Evolutionary conservation across 2,329 filamentous ascomycete genomes (phyloP).

Genomic region (Xylariaceae sp.): DNA sequence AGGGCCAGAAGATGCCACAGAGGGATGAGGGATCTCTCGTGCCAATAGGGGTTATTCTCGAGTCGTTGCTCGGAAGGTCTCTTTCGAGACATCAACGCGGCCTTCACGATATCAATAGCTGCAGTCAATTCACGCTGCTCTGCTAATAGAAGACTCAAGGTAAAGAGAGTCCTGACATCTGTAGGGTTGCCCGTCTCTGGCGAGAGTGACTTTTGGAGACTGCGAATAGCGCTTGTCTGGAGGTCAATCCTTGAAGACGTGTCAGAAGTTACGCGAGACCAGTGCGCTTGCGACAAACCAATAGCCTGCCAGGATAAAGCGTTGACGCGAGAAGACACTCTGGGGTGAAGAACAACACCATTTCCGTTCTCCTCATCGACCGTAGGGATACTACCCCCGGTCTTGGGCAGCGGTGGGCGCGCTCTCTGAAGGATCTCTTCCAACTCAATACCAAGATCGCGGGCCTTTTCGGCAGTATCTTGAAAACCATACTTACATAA

Average conservation of each 20-base stretch:
- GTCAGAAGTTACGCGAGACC: conserved; percentile 77
- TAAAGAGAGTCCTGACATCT: conserved; percentile 73
- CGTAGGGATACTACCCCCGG: conserved; percentile 27
- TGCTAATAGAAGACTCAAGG: conserved; percentile 76
- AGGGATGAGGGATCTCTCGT: conserved; percentile 64
- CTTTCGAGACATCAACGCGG: conserved; percentile 61
- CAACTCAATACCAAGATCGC: conserved; percentile 63
- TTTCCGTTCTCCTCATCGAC: conserved; percentile 33
- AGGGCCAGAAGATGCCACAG: conserved; percentile 89
- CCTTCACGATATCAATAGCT: conserved; percentile 78
- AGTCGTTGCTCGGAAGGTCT: conserved; percentile 41
- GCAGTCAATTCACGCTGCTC: conserved; percentile 75
- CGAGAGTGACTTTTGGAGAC: conserved; percentile 66
- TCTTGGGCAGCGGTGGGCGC: conserved; percentile 31
- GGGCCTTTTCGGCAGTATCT: conserved; percentile 72
- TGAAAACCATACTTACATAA: conserved; percentile 76
- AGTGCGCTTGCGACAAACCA: conserved; percentile 79
- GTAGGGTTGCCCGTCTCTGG: conserved; percentile 59
- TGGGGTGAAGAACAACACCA: conserved; percentile 34
- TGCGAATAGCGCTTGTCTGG: conserved; percentile 71
- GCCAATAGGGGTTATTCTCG: conserved; percentile 49
- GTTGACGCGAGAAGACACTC: conserved; percentile 55
- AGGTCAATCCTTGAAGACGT: conserved; percentile 64
- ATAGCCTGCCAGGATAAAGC: conserved; percentile 77
- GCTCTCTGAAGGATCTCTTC: conserved; percentile 69